These are phyloP conservation scores for Clarkia xantiana DNA, from an alignment of 345 rosid species.

Conservation along the genomic window DNA sequence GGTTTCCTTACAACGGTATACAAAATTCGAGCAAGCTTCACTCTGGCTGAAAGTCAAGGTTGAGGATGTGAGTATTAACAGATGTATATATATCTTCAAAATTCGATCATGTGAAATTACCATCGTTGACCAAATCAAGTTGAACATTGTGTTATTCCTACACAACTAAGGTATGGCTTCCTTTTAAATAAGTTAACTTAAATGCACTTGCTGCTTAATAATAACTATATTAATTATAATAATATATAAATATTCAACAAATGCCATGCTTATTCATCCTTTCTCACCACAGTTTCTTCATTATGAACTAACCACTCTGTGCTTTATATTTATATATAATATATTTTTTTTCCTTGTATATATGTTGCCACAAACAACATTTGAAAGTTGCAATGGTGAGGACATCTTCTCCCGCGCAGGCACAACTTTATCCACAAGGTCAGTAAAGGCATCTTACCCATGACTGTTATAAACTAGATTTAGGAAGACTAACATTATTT, in stretches of 20 bases:
- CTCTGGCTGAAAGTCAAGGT: slow-evolving; percentile 85
- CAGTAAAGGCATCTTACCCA: no score
- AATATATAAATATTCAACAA: no score
- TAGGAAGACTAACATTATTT: slow-evolving; percentile 1
- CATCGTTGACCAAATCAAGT: slow-evolving; percentile 41
- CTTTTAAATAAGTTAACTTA: no score
- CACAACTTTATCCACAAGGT: slow-evolving; percentile 33
- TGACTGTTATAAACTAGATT: neutral
- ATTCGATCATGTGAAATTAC: slow-evolving; percentile 55
- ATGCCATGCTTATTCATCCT: no score
- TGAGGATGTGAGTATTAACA: slow-evolving; percentile 56
- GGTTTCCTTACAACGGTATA: slow-evolving; percentile 77
- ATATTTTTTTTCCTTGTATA: no score
- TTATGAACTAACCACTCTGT: no score
- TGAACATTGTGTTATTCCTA: slow-evolving; percentile 60
- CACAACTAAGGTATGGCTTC: no score
- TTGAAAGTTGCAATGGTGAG: slow-evolving; percentile 31
- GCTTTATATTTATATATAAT: no score
- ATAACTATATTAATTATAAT: no score
- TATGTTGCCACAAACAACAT: no score
- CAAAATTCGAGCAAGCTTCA: slow-evolving; percentile 65
- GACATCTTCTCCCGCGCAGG: slow-evolving; percentile 26
- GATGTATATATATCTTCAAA: slow-evolving; percentile 37
- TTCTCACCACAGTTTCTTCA: no score
- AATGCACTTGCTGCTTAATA: no score